phyloP scores from a whole-genome alignment of 495 filamentous ascomycete genomes.

The Pseudevernia furfuracea region DNA sequence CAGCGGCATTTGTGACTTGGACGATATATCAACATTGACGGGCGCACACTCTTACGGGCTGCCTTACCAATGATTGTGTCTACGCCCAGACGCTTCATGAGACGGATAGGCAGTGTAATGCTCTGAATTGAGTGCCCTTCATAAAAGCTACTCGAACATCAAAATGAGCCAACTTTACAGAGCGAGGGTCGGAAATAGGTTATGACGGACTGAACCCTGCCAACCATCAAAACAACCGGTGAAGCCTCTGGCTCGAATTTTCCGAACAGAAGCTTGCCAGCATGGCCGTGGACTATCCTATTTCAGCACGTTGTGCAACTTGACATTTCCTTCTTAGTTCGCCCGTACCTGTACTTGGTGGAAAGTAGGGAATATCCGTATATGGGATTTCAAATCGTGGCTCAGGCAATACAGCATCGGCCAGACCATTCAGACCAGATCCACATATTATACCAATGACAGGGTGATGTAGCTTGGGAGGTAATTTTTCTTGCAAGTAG shows the following conservation, averaged over 20 bases:
- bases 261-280: slow-evolving; percentile 67
- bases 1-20: slow-evolving; percentile 68
- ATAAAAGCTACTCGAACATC: slow-evolving; percentile 52
- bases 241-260: slow-evolving; percentile 45
- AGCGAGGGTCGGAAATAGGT: neutral
- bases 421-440: slow-evolving; percentile 63
- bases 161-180: neutral
- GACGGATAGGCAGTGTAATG: slow-evolving; percentile 62
- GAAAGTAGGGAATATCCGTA: slow-evolving; percentile 57
- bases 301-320: slow-evolving; percentile 12
- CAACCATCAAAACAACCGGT: slow-evolving; percentile 64
- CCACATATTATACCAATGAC: slow-evolving; percentile 66
- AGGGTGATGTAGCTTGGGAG: slow-evolving; percentile 43
- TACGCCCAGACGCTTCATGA: slow-evolving; percentile 61
- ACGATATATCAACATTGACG: slow-evolving; percentile 15
- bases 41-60: neutral
- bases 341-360: slow-evolving; percentile 52
- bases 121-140: slow-evolving; percentile 64
- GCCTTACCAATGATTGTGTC: slow-evolving; percentile 51
- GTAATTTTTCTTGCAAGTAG: slow-evolving; percentile 27
- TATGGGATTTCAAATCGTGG: slow-evolving; percentile 54
- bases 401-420: slow-evolving; percentile 46
- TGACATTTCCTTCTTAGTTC: neutral
- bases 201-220: slow-evolving; percentile 61
- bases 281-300: slow-evolving; percentile 57